Evolutionary conservation across 2,329 filamentous ascomycete species (phyloP), one percentile per base, ranked within the genome.

Genomic region (Paracamarosporium sp.): DNA sequence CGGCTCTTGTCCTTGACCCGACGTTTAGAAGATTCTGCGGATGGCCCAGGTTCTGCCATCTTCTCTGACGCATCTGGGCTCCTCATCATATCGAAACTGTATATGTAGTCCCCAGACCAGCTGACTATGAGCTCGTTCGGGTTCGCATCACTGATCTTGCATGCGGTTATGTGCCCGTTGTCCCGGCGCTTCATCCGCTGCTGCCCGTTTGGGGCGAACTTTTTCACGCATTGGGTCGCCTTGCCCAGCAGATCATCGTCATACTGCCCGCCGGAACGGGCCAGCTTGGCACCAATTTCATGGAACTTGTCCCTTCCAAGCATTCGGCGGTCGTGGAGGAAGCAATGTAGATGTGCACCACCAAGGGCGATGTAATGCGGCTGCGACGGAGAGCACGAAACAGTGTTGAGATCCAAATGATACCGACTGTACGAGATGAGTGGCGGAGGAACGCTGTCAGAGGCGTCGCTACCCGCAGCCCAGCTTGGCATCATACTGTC

Each of bases 321-420:
- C 88, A 90, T 90, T 6, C 88, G 83, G 55, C 88, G 81, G 69
- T 90, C 88, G 68, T 90, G 88, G 30, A 90, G 79, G 68, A 90
- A 89, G 70, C 87, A 89, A 68, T 90, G 86, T 9, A 88, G 79
- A 72, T 90, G 87, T 7, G 86, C 85, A n/a, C 88, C 88, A 43
- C 88, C 88, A 13, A 90, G 76, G 7, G 87, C 88, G 64, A 90
- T 90, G 66, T 90, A 90, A 67, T 90, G 86, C 12, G 88, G 88
- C 65, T 90, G 88, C 48, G 81, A 87, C 4, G 85, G 80, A 6
- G 88, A 88, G 67, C 88, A 90, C 13, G 87, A 90, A 24, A 90
- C 88, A 3, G 85, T 89, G 67, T 90, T 90, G 28, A 90, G 78
- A 62, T 90, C 87, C 20, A 90, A 75, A 41, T 82, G 79, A 64